These are phyloP conservation scores for Hemisphaericaspora nanyangensis DNA, from an alignment of 805 yeast species.

Conservation along the genomic window DNA sequence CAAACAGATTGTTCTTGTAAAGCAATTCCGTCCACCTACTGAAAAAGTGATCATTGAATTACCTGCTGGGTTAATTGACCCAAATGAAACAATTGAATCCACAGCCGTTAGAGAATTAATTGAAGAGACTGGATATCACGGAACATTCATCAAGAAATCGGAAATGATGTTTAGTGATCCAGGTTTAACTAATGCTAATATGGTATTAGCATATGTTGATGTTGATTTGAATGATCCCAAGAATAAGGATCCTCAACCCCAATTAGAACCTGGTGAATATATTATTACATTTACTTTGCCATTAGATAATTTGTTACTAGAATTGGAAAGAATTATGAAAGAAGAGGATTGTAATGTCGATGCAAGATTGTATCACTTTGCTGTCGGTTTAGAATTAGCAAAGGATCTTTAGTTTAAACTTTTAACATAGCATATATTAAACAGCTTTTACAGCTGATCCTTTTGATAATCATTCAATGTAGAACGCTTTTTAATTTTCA, in stretches of 20 bases:
- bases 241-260: constrained; percentile 65
- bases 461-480: no score
- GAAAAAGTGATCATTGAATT: constrained; percentile 85
- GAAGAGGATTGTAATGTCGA: constrained; percentile 74
- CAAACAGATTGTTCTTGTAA: constrained; percentile 56
- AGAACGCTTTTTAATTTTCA: no score
- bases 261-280: constrained; percentile 87
- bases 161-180: constrained; percentile 66
- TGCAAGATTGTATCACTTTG: constrained; percentile 82
- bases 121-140: constrained; percentile 92
- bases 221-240: constrained; percentile 66
- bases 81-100: constrained; percentile 66
- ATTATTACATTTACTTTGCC: constrained; percentile 85
- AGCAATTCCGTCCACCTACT: constrained; percentile 92
- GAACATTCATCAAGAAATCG: constrained; percentile 43
- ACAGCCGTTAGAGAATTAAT: constrained; percentile 85
- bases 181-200: constrained; percentile 83
- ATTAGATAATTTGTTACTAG: constrained; percentile 51
- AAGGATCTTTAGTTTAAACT: neutral
- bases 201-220: constrained; percentile 72
- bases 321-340: constrained; percentile 45
- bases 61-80: constrained; percentile 94
- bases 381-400: constrained; percentile 72
- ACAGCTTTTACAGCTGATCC: no score
- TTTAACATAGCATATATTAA: no score